Conservation (phyloP, 345 rosid species). For the Turritis glabra region DNA sequence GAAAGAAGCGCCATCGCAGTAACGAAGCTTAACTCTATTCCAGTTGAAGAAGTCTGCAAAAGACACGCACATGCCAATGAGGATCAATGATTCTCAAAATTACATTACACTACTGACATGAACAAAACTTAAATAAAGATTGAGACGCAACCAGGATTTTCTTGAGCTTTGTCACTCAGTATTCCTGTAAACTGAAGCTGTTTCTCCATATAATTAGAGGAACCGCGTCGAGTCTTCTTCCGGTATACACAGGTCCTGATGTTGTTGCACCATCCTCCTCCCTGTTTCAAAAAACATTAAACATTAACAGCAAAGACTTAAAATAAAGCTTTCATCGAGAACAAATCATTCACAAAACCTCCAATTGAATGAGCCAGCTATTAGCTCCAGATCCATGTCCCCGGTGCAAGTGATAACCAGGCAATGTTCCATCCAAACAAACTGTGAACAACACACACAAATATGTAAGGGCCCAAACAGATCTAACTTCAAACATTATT, state of each 20-base stretch:
- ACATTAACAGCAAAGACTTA: not conserved
- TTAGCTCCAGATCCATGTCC: conserved; percentile 85
- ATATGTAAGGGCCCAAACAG: conserved; percentile 17
- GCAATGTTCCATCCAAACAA: conserved; percentile 95
- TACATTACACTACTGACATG: not conserved
- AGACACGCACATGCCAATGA: not conserved
- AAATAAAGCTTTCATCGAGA: not conserved
- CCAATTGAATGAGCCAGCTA: conserved; percentile 91
- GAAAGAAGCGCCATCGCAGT: conserved; percentile 96
- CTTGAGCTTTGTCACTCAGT: conserved; percentile 76
- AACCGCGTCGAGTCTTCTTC: conserved; percentile 80
- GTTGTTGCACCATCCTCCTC: conserved; percentile 92
- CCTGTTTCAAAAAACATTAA: conserved; percentile 44
- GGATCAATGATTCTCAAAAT: not conserved
- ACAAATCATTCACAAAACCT: conserved; percentile 50
- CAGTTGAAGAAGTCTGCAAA: conserved; percentile 90
- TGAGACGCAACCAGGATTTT: conserved; percentile 64
- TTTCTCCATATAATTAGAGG: conserved; percentile 81
- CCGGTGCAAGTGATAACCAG: conserved; percentile 85
- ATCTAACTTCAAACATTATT: not conserved
- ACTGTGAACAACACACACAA: conserved; percentile 47
- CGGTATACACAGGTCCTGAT: conserved; percentile 62
- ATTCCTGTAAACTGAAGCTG: conserved; percentile 70
- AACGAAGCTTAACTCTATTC: conserved; percentile 91
- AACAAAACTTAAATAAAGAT: not conserved